Percentiles rank a stretch among this genome's conserved stretches.
Evolutionary conservation across 2,329 filamentous ascomycete genomes (phyloP).

Genomic region (Fusarium oxysporum): DNA sequence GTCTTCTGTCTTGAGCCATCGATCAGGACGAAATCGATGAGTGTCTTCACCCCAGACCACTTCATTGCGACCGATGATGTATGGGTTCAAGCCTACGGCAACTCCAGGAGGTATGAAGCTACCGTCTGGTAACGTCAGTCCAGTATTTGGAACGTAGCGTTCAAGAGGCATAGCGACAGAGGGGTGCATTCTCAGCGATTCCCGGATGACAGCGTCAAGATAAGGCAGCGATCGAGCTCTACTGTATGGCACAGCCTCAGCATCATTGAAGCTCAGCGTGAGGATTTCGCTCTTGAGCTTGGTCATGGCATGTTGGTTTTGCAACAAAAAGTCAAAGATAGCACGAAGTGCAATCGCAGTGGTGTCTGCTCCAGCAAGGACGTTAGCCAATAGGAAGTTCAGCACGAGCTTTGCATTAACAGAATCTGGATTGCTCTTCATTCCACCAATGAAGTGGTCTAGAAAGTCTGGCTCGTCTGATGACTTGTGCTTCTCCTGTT

Average conservation of each 20-base stretch:
- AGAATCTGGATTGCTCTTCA: slow-evolving; percentile 47
- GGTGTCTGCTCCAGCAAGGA: slow-evolving; percentile 54
- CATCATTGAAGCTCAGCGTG: neutral
- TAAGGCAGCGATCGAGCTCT: slow-evolving; percentile 21
- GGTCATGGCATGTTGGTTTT: slow-evolving; percentile 44
- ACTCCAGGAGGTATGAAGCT: slow-evolving; percentile 50
- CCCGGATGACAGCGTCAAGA: slow-evolving; percentile 60
- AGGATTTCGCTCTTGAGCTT: slow-evolving; percentile 19
- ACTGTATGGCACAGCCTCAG: slow-evolving; percentile 7
- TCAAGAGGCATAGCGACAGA: slow-evolving; percentile 58
- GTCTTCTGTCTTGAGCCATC: slow-evolving; percentile 54
- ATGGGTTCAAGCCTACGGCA: slow-evolving; percentile 57
- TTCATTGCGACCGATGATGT: slow-evolving; percentile 54
- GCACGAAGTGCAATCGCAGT: slow-evolving; percentile 51
- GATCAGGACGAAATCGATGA: slow-evolving; percentile 58
- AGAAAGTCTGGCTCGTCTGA: slow-evolving; percentile 47
- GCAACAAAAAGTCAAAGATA: slow-evolving; percentile 53
- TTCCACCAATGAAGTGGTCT: slow-evolving; percentile 51
- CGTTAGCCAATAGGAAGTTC: slow-evolving; percentile 48
- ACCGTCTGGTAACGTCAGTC: slow-evolving; percentile 50
- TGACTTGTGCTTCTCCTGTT: slow-evolving; percentile 9
- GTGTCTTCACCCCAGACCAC: slow-evolving; percentile 58
- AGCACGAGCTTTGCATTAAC: slow-evolving; percentile 53
- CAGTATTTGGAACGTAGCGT: slow-evolving; percentile 57
- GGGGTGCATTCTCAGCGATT: slow-evolving; percentile 61